Evolutionary conservation across 352 stramenopile species (phyloP), one percentile per base, ranked within the genome.

Genomic region (Globisporangium solare): DNA sequence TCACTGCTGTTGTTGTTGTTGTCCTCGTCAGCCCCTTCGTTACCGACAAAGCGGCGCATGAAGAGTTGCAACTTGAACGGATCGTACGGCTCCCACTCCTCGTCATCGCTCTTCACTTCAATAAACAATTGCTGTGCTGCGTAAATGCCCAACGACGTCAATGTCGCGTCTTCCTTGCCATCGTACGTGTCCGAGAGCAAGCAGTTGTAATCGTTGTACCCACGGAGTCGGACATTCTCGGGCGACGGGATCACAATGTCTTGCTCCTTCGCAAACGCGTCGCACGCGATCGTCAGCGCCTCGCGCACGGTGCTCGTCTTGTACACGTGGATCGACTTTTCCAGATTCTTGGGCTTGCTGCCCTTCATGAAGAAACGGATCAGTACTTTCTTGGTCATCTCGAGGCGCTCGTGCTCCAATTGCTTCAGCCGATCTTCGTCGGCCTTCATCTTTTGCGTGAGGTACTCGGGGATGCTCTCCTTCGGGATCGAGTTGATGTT

Each of bases 281-380:
- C 71, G 21, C 70, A 73, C 3, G 70, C 79, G 7, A 63, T 52
- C 14, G 61, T 54, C 2, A 86, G 59, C 6, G 76, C 77, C 46
- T 90, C 75, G 7, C 61, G 60, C 37, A 93, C 70, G 6, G 83
- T 88, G 17, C 71, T 71, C 5, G 79, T 87, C 61, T 86, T 88
- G 77, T 91, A 93, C 10, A 93, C 51, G 47, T 90, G 61, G 39
- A 93, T 71, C 22, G 66, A 60, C 53, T 89, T 89, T 51, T 90
- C 77, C 20, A 89, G 53, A 47, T 76, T 87, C 64, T 88, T 86
- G 11, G 64, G 71, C 40, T 71, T 73, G 32, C 55, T 72, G n/a
- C 74, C 79, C 42, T 89, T 88, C 76, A 89, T 83, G 61, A 82
- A 91, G 52, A 93, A 85, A 48, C 89, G 88, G 21, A 93, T 54